Evolutionary conservation across 345 rosid genomes (phyloP).

Genomic region (Populus pruinosa): DNA sequence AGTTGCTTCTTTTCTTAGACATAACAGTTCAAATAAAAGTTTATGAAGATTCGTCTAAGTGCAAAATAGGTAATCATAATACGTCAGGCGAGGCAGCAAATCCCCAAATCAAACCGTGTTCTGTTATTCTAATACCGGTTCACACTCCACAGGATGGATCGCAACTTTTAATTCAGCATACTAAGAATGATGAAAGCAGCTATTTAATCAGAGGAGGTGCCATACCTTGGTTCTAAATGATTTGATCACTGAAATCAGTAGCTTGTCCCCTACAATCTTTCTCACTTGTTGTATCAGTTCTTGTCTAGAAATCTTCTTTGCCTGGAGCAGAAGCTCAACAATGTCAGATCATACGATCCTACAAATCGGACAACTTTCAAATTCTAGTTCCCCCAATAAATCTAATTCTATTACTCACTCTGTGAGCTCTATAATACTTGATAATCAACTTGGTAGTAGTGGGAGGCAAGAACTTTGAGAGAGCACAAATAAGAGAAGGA

Average conservation of each 20-base stretch:
- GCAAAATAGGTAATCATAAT: not conserved
- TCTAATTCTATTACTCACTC: constrained; percentile 30
- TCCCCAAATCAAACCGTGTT: not conserved
- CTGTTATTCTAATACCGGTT: not conserved
- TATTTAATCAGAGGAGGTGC: not conserved
- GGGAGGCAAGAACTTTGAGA: constrained; percentile 54
- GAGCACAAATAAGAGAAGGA: constrained; percentile 52
- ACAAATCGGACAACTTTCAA: not conserved
- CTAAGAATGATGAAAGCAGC: not conserved
- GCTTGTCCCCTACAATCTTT: constrained; percentile 60
- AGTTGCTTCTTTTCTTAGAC: not conserved
- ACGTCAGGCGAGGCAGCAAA: too few species aligned
- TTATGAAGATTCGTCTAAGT: not conserved
- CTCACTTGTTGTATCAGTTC: constrained; percentile 60
- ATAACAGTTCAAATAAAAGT: not conserved
- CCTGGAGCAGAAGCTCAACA: constrained; percentile 36
- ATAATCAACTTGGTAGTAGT: constrained; percentile 35
- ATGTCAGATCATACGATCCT: constrained; percentile 1
- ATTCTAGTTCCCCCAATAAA: not conserved
- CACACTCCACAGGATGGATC: not conserved
- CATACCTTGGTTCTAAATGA: constrained; percentile 48
- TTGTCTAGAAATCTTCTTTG: constrained; percentile 55
- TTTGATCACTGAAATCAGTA: constrained; percentile 64
- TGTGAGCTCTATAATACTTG: constrained; percentile 49
- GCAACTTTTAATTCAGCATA: not conserved